phyloP scores from a whole-genome alignment of 495 filamentous ascomycete species.

The Bacidia gigantensis region DNA sequence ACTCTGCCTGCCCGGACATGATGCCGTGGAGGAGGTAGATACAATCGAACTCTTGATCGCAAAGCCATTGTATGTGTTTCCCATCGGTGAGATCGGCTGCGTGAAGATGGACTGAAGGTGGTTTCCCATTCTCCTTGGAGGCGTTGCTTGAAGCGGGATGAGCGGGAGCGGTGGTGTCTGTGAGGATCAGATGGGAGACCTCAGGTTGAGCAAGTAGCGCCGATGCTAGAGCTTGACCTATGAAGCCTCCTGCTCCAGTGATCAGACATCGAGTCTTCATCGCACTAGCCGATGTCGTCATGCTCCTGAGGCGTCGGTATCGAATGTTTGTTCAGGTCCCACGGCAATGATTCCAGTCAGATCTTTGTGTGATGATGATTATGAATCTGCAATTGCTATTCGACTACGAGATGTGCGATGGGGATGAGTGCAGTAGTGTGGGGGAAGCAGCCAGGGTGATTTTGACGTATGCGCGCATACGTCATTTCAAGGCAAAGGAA shows the following conservation, averaged over 20 bases:
- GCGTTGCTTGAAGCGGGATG: constrained; percentile 36
- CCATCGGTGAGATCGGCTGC: constrained; percentile 49
- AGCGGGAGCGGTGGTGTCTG: constrained; percentile 46
- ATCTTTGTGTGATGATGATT: too few relatives aligned
- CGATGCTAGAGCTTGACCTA: constrained; percentile 52
- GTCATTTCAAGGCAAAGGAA: neutral
- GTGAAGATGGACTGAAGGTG: constrained; percentile 27
- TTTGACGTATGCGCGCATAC: neutral
- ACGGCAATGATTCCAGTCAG: too few relatives aligned
- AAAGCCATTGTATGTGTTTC: constrained; percentile 15
- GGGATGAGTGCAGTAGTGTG: neutral
- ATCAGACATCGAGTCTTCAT: constrained; percentile 49
- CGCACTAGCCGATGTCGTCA: neutral
- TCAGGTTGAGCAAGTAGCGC: constrained; percentile 44
- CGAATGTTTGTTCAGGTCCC: too few relatives aligned
- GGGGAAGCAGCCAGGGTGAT: neutral
- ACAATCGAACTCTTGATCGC: constrained; percentile 24
- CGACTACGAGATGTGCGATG: neutral
- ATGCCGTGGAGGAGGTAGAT: constrained; percentile 76
- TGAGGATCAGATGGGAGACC: constrained; percentile 43
- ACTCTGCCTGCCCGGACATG: constrained; percentile 67
- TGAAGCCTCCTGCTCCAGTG: constrained; percentile 57
- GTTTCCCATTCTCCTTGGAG: constrained; percentile 19
- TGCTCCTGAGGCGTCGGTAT: too few relatives aligned
- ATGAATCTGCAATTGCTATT: neutral